phyloP scores from a whole-genome alignment of 2,329 filamentous ascomycete species.

The Ophiostoma populinum region DNA sequence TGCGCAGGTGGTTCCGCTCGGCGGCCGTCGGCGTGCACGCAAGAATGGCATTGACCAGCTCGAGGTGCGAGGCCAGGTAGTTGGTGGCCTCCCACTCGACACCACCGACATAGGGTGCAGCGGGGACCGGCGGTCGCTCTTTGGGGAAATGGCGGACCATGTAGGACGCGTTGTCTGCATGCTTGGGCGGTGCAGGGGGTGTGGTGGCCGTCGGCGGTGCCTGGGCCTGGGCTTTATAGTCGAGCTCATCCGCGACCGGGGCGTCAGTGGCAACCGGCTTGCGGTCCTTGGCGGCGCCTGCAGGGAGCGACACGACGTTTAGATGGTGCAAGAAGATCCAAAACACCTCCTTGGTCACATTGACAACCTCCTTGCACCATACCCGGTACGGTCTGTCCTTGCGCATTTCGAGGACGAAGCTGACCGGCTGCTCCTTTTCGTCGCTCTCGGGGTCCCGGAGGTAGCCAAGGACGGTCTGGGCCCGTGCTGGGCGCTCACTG shows the following conservation, averaged over 20 bases:
- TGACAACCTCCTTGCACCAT: constrained; percentile 84
- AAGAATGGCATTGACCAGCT: constrained; percentile 79
- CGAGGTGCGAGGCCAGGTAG: constrained; percentile 81
- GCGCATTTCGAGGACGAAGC: constrained; percentile 81
- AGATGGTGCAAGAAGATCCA: constrained; percentile 97
- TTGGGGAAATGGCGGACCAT: constrained; percentile 63
- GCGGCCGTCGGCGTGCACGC: constrained; percentile 54
- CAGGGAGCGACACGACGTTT: constrained; percentile 60
- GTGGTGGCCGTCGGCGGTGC: constrained; percentile 2
- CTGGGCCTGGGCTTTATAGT: background rate
- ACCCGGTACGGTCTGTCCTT: constrained; percentile 74
- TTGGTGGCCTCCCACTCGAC: constrained; percentile 99
- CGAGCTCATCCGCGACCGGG: background rate
- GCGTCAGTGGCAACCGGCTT: background rate
- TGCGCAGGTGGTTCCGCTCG: constrained; percentile 64
- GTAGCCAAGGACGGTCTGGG: constrained; percentile 58
- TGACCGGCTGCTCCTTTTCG: constrained; percentile 59
- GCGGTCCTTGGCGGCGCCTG: background rate
- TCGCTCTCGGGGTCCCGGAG: constrained; percentile 63
- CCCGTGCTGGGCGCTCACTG: constrained; percentile 47
- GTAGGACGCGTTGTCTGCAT: constrained; percentile 32
- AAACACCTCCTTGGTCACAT: constrained; percentile 94
- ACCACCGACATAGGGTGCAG: constrained; percentile 87
- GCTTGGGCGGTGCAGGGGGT: constrained; percentile 19
- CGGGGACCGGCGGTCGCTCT: constrained; percentile 75